Conservation (phyloP, 768 basidiomycete genomes). For the Royoungia palumana region DNA sequence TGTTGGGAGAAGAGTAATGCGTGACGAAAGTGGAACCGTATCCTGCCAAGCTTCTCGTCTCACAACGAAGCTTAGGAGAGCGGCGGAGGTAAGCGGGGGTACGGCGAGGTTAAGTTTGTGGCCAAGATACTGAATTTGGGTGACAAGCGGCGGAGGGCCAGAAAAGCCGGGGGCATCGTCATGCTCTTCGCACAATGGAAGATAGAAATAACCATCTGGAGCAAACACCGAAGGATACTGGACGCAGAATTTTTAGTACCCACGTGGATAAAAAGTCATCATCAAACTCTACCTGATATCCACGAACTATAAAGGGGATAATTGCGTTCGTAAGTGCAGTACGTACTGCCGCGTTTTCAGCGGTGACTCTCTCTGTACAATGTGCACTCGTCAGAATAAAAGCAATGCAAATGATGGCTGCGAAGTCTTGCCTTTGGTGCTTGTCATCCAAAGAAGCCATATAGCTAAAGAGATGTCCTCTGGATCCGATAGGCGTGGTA, state of each 20-base stretch:
- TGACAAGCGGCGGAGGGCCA: slow-evolving; percentile 31
- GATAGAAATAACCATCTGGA: slow-evolving; percentile 42
- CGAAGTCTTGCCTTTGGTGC: slow-evolving; percentile 33
- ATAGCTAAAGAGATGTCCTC: slow-evolving; percentile 38
- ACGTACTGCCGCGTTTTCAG: slow-evolving; percentile 29
- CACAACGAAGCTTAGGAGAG: slow-evolving; percentile 35
- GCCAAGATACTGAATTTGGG: slow-evolving; percentile 39
- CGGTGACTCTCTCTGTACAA: slow-evolving; percentile 33
- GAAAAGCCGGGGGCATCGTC: slow-evolving; percentile 26
- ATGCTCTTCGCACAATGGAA: slow-evolving; percentile 36
- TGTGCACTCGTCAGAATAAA: slow-evolving; percentile 14
- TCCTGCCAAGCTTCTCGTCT: slow-evolving; percentile 39
- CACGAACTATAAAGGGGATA: slow-evolving; percentile 40
- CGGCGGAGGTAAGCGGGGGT: slow-evolving; percentile 41
- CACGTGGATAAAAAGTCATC: not conserved
- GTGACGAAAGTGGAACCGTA: slow-evolving; percentile 20
- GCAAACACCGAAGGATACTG: slow-evolving; percentile 44
- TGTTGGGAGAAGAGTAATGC: slow-evolving; percentile 27
- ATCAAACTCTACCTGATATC: slow-evolving; percentile 35
- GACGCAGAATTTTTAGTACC: slow-evolving; percentile 4
- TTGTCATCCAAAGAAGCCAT: slow-evolving; percentile 50
- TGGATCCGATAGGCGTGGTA: slow-evolving; percentile 29
- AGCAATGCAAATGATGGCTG: not conserved
- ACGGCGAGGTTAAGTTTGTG: slow-evolving; percentile 39
- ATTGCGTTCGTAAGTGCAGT: slow-evolving; percentile 30